Evolutionary conservation across 768 basidiomycete species (phyloP).

Genomic region (Boletus coccyginus): DNA sequence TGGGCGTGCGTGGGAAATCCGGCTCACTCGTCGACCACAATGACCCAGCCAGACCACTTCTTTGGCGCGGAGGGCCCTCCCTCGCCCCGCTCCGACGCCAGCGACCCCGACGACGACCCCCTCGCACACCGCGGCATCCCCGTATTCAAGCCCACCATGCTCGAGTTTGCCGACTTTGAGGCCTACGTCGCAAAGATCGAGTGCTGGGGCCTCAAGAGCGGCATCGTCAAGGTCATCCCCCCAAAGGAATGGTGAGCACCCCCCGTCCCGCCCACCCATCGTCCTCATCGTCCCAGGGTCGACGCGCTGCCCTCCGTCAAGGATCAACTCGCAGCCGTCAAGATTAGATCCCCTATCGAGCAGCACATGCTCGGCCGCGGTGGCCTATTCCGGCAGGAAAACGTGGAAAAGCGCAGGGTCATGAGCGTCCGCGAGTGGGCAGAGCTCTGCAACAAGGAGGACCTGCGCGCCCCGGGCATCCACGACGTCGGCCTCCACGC

Average conservation of each 20-base stretch:
- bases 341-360: slow-evolving; percentile 88
- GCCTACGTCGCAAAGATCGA: slow-evolving; percentile 83
- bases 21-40: background rate
- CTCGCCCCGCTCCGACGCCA: no score
- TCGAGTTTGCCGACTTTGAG: slow-evolving; percentile 91
- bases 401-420: slow-evolving; percentile 80
- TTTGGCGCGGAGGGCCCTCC: slow-evolving; percentile 64
- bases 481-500: slow-evolving; percentile 61
- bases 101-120: slow-evolving; percentile 80
- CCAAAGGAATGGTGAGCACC: slow-evolving; percentile 84
- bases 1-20: no score
- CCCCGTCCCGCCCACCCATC: slow-evolving; percentile 9
- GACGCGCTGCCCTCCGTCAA: slow-evolving; percentile 69
- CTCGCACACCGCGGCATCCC: slow-evolving; percentile 87
- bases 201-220: slow-evolving; percentile 86
- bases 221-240: slow-evolving; percentile 95
- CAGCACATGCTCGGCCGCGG: slow-evolving; percentile 87
- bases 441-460: slow-evolving; percentile 69
- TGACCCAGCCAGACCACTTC: slow-evolving; percentile 77
- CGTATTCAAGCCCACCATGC: slow-evolving; percentile 92
- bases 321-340: slow-evolving; percentile 67
- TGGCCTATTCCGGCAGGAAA: slow-evolving; percentile 87
- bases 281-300: slow-evolving; percentile 47
- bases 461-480: slow-evolving; percentile 70
- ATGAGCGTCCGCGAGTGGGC: slow-evolving; percentile 90